Base-by-base conservation (phyloP, 305 asterid species). In the Ilex paraguariensis region DNA sequence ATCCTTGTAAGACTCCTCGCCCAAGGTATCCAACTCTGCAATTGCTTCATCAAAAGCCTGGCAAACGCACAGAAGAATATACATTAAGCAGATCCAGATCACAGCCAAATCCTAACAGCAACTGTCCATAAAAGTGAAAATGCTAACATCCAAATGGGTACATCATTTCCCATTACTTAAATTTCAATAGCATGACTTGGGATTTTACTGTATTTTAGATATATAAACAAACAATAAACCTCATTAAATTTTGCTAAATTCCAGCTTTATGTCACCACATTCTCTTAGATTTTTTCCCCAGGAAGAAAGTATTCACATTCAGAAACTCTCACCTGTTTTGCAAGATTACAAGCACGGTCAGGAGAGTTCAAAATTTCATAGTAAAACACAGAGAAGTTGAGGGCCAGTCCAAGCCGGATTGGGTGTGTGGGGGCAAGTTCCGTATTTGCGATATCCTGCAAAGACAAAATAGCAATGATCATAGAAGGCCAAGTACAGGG, bases 351-450 rank as follows among this genome's bases (percentile, higher is more conserved):
- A 62, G 97, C 97, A 49, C 95, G 91, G 65, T 90, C 97, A 14
- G 97, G 95, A 59, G 95, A 89, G 81, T 84, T 89, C 81, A 89
- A 78, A 71, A 89, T 89, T 74, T 89, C 96, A 64, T 89, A 89
- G 86, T 89, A 89, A 79, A 89, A 89, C 42, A 89, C 96, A 10
- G 96, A 86, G 80, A 86, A 89, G 78, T 89, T 89, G 10, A 89
- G 77, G 53, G 96, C 96, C 81, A 89, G 73, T 69, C 95, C 95
- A 60, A 86, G 87, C 61, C 97, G 83, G 72, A 90, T 90, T 48
- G 97, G 97, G 68, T 87, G 95, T 13, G 97, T 90, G 62, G 97
- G 89, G 62, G 97, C 85, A 64, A 90, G 91, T 17, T 90, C 95
- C 60, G 84, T 54, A 66, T 70, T 80, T 21, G 95, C 97, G 17